phyloP scores from a whole-genome alignment of 495 filamentous ascomycete genomes.

The Emericellopsis terricola region DNA sequence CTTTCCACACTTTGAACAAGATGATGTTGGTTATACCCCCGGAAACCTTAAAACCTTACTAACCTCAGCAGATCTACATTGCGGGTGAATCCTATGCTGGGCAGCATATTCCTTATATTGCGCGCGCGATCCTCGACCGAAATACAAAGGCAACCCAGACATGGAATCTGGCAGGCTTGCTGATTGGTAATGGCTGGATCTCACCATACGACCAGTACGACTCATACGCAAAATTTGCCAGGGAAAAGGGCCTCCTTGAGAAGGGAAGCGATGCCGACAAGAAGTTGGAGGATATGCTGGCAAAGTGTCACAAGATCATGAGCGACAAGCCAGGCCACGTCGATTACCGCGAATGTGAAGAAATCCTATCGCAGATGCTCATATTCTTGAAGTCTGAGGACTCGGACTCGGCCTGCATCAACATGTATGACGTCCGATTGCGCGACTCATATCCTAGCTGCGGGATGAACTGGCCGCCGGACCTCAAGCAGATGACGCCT shows the following conservation, averaged over 20 bases:
- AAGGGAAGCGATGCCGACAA: constrained; percentile 44
- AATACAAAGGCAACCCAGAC: constrained; percentile 37
- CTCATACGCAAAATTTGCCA: constrained; percentile 66
- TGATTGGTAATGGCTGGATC: constrained; percentile 98
- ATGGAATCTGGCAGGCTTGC: constrained; percentile 74
- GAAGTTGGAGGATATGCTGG: constrained; percentile 29
- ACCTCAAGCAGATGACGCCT: constrained; percentile 54
- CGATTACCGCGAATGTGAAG: constrained; percentile 52
- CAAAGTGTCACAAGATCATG: constrained; percentile 43
- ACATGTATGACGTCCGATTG: constrained; percentile 91
- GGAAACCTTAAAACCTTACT: constrained; percentile 4
- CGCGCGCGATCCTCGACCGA: constrained; percentile 67
- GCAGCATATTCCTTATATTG: constrained; percentile 93
- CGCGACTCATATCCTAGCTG: constrained; percentile 56
- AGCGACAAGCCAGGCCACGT: constrained; percentile 43
- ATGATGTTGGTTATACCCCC: constrained; percentile 62
- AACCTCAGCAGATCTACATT: constrained; percentile 58
- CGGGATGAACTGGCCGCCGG: constrained; percentile 93
- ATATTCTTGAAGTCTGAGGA: constrained; percentile 29
- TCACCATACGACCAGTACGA: constrained; percentile 78
- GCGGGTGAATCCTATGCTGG: constrained; percentile 94
- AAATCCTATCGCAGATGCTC: constrained; percentile 52
- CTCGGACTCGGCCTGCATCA: constrained; percentile 43
- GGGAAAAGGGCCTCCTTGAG: constrained; percentile 51
- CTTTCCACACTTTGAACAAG: constrained; percentile 82